Percentiles rank a stretch among this genome's conserved stretches.
These are phyloP conservation scores for Metschnikowia henanensis DNA, from an alignment of 805 yeast species.

Conservation along the genomic window DNA sequence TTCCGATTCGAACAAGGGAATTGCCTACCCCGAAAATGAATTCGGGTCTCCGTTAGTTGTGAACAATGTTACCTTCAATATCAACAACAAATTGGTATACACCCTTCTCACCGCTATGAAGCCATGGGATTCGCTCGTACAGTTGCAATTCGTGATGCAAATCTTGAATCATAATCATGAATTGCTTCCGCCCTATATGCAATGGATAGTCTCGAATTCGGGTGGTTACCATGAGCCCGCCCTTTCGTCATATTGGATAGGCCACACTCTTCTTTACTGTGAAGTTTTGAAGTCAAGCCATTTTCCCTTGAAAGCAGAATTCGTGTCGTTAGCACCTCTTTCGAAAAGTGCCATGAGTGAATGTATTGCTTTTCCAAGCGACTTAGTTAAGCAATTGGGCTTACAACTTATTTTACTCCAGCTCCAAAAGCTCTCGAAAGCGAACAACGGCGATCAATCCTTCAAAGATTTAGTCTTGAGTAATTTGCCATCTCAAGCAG, in stretches of 20 bases:
- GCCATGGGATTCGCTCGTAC: slow-evolving; percentile 77
- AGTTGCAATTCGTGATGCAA: slow-evolving; percentile 51
- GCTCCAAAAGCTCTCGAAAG: slow-evolving; percentile 37
- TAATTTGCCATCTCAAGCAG: slow-evolving; percentile 45
- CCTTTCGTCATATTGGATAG: slow-evolving; percentile 79
- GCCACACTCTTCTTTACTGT: slow-evolving; percentile 62
- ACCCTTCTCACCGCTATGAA: slow-evolving; percentile 63
- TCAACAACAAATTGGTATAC: slow-evolving; percentile 68
- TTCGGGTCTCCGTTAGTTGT: slow-evolving; percentile 48
- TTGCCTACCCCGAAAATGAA: slow-evolving; percentile 46
- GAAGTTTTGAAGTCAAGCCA: slow-evolving; percentile 55
- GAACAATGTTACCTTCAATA: slow-evolving; percentile 52
- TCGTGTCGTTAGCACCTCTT: slow-evolving; percentile 63
- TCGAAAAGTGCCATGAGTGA: slow-evolving; percentile 57
- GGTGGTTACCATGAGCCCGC: slow-evolving; percentile 80
- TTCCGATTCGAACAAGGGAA: slow-evolving; percentile 50
- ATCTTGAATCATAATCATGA: slow-evolving; percentile 63
- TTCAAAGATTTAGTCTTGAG: slow-evolving; percentile 27
- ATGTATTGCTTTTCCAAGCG: slow-evolving; percentile 46
- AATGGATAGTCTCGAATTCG: slow-evolving; percentile 50
- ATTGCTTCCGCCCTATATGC: slow-evolving; percentile 68
- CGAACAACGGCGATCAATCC: slow-evolving; percentile 20
- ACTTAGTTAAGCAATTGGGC: slow-evolving; percentile 61
- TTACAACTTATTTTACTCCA: slow-evolving; percentile 64
- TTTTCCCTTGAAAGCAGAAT: slow-evolving; percentile 52